Base-by-base conservation (phyloP, 805 yeast species). In the Cyberlindnera suaveolens region DNA sequence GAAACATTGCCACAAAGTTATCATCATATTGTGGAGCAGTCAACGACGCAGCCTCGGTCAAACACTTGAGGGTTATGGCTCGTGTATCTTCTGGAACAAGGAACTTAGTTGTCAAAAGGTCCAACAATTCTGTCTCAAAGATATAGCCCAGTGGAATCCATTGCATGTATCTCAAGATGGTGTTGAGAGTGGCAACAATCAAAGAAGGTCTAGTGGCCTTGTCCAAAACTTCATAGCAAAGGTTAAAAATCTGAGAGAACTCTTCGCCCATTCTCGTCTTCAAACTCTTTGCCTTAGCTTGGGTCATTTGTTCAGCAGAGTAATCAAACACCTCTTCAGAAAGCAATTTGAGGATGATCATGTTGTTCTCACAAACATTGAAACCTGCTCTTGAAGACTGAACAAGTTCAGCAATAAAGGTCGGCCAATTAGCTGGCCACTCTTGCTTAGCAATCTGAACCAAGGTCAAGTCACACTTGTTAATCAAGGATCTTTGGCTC, bases 381-480 rank as follows among this genome's bases (percentile, higher is more conserved):
- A 85, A 79, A 18, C 93, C 82, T 13, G 91, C 79, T 50, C 87
- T 78, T 37, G 95, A 82, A 50, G 95, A 82, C 47, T 75, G 77
- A 38, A 91, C 93, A 44, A 93, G 77, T 63, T 93, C 99, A 15
- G 96, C 96, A 40, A 93, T 85, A 58, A 93, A 93, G 56, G 83
- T 85, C 16, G 98, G 98, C 99, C 99, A 93, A 63, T 90, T 85
- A 54, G 82, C 87, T 30, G 99, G 99, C 99, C 99, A 93, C 63
- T 93, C 99, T 67, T 93, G 98, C 60, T 93, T 93, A 58, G 93
- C 77, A 41, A 93, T 82, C 59, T 90, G 95, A 31, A 93, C 99
- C 57, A 93, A 71, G 14, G 98, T 91, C 58, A 93, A 74, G 66
- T 93, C 96, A 56, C 90, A 89, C 64, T 93, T 93, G 69, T 85